A percentile compares a stretch with the other conserved stretches of the same genome.
These are phyloP conservation scores for Plectosphaerella cucumerina DNA, from an alignment of 2,329 filamentous ascomycete genomes.

Conservation along the genomic window DNA sequence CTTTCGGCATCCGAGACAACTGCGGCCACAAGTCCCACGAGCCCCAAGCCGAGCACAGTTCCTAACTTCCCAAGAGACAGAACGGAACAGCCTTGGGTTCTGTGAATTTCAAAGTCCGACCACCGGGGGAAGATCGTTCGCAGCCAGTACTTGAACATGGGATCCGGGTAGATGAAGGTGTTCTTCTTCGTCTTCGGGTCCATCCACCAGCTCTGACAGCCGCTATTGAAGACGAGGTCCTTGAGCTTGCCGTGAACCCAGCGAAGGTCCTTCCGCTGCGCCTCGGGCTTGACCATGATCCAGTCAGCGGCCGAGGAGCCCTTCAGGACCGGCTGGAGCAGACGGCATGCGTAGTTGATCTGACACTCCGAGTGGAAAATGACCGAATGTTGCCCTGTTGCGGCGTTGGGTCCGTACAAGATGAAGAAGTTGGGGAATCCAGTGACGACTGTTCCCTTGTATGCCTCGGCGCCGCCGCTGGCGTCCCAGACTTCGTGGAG, in stretches of 20 bases:
- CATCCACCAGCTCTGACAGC: slow-evolving; percentile 6
- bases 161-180: slow-evolving; percentile 5
- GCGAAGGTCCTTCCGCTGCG: not conserved
- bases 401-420: slow-evolving; percentile 4
- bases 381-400: slow-evolving; percentile 2
- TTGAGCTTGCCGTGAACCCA: slow-evolving; percentile 5
- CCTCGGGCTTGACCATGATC: slow-evolving; percentile 2
- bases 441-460: slow-evolving; percentile 4
- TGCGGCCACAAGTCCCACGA: not conserved
- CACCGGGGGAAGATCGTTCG: slow-evolving; percentile 39
- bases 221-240: slow-evolving; percentile 1
- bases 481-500: slow-evolving; percentile 3
- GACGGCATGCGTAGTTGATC: slow-evolving; percentile 3
- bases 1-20: not conserved
- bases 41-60: not conserved
- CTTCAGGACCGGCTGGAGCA: slow-evolving; percentile 15
- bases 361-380: slow-evolving; percentile 7
- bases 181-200: slow-evolving; percentile 2
- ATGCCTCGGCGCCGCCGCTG: not conserved
- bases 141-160: slow-evolving; percentile 11
- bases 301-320: not conserved
- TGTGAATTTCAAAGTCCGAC: slow-evolving; percentile 24
- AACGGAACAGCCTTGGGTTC: not conserved
- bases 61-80: not conserved
- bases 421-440: slow-evolving; percentile 5